Percentiles rank a stretch among this genome's conserved stretches.
Evolutionary conservation across 306 rosid species (phyloP).

Genomic region (Cucumis melo): DNA sequence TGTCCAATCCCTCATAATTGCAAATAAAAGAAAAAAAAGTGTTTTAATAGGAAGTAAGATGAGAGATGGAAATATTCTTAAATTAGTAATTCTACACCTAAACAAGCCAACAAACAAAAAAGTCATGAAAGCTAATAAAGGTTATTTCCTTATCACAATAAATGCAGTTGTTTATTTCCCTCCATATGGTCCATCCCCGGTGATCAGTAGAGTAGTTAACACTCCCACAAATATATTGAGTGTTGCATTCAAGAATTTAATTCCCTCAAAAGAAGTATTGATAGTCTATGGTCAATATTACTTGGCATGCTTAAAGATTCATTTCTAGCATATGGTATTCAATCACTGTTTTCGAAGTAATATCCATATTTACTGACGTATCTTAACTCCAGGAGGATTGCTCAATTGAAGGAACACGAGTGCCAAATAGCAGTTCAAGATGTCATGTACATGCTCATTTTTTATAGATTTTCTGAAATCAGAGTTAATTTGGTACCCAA

Average conservation of each 20-base stretch:
- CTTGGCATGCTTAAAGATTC: conserved; percentile 7
- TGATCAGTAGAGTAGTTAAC: neutral
- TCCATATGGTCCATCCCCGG: too few species aligned
- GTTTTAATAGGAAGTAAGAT: too few species aligned
- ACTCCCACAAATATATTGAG: neutral
- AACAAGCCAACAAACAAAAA: too few species aligned
- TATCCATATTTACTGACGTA: conserved; percentile 20
- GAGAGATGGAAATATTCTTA: too few species aligned
- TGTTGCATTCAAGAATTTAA: neutral
- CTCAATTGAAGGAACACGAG: conserved; percentile 70
- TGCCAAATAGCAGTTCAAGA: conserved; percentile 72
- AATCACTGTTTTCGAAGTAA: neutral
- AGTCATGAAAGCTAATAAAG: too few species aligned
- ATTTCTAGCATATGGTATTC: neutral
- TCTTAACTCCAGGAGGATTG: conserved; percentile 73
- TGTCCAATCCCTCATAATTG: too few species aligned
- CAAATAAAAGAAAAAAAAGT: too few species aligned
- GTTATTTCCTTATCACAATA: too few species aligned
- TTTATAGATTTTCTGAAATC: conserved; percentile 75
- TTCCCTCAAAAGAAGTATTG: conserved; percentile 13
- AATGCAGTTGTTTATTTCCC: too few species aligned
- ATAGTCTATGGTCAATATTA: neutral
- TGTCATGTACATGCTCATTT: conserved; percentile 65
- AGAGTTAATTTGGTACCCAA: conserved; percentile 74
- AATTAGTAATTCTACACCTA: too few species aligned